These are phyloP conservation scores for Colletotrichum abscissum DNA, from an alignment of 2,329 filamentous ascomycete species.

Conservation along the genomic window DNA sequence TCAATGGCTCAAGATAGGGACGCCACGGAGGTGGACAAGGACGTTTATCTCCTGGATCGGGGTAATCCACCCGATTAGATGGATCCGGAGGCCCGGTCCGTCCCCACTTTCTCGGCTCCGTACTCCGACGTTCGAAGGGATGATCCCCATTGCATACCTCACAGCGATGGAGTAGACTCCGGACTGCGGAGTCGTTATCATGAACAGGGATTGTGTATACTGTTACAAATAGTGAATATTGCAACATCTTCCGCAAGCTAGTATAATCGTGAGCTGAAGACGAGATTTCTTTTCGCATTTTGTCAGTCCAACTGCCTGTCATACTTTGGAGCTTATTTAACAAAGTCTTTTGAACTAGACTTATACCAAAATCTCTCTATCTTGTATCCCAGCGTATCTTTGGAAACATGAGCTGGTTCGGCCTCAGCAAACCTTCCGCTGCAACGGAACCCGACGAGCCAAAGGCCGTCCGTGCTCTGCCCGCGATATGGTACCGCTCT, in stretches of 20 bases:
- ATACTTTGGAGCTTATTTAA: neutral
- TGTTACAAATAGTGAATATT: neutral
- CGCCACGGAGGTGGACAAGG: neutral
- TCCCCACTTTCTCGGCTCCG: neutral
- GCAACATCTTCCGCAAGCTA: neutral
- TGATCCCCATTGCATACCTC: neutral
- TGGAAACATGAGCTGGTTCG: neutral
- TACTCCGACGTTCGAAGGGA: neutral
- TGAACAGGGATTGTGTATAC: neutral
- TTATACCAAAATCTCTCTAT: neutral
- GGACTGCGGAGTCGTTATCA: neutral
- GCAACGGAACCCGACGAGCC: neutral
- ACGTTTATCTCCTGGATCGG: neutral
- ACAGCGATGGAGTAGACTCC: neutral
- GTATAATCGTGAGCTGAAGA: neutral
- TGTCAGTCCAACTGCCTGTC: neutral
- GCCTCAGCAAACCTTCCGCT: neutral
- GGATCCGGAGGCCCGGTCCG: neutral
- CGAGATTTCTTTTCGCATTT: neutral
- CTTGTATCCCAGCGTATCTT: neutral
- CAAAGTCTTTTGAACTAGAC: neutral
- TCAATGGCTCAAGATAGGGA: neutral
- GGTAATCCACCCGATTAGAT: neutral
- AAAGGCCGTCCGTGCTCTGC: conserved; percentile 34
- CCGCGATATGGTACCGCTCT: conserved; percentile 38